Base-by-base conservation (phyloP, 2,329 filamentous ascomycete genomes). In the Aspergillus puulaauensis region DNA sequence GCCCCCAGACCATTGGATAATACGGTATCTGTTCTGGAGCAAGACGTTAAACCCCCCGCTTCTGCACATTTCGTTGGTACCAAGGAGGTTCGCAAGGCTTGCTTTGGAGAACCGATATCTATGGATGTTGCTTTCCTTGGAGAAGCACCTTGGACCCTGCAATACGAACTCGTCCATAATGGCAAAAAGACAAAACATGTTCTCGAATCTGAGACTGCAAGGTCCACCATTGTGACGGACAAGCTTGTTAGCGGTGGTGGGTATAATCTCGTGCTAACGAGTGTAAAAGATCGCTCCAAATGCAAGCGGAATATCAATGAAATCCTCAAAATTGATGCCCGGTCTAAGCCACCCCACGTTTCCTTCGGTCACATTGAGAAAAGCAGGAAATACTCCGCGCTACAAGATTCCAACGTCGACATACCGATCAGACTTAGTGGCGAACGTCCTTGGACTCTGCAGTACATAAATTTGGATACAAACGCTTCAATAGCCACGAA, bases 101-200 rank as follows among this genome's bases (percentile, higher is more conserved):
- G 95, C 70, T 88, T 98, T 55, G 91, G 95, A 59, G 88, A 96
- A 56, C 82, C 87, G 19, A 86, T 93, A 6, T 84, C 87, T 33
- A 85, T 95, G 27, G 86, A 91, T 56, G 86, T 97, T 40, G 76
- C 82, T 52, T 83, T 98, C 43, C 80, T 86, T 46, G 95, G 96
- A 43, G 92, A 98, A 66, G 83, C 87, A 17, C 95, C 96, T 0
- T 98, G 93, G 81, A 89, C 83, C 21, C 77, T 99, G 40, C 92
- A 98, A 70, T 99, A 96, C 78, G 95, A 98, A 74, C 80, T 97
- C 41, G 85, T 97, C 7, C 90, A 98, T 74, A 90, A 92, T 55
- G 93, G 93, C 55, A 96, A 90, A 75, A 86, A 93, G 53, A 87
- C 85, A 61, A 88, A 90, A 52, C 83, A 89, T 65, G 84, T 82